Evolutionary conservation across 192 early-diverging fungal species (phyloP), one percentile per base, ranked within the genome.

Genomic region (Rhizophagus sp.): DNA sequence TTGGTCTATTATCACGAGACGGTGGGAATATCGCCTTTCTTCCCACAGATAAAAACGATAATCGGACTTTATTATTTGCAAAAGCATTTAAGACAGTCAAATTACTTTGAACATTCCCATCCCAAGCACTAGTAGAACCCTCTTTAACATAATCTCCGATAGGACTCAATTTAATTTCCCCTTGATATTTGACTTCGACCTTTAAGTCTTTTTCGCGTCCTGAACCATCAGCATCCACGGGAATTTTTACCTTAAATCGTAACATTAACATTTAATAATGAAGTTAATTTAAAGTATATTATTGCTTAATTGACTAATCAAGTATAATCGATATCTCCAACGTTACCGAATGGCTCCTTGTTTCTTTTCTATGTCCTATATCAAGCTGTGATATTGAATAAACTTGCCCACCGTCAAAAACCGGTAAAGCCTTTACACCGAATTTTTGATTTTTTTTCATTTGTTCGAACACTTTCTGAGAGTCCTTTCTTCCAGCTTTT

Each of bases 141-240:
- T 44, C 39, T 44, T 70, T 70, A 70, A 70, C n/a, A 44, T 70
- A 70, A 12, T 70, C 68, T 12, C 36, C 39, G 7, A 70, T 70
- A 1, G 19, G 19, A 12, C 7, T 44, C 2, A 70, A 33, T 12
- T 44, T 41, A 2, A 70, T 44, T 9, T 30, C 19, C 2, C 68
- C 34, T n/a, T 33, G 17, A 44, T 70, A 41, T 70, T 70, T 70
- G 0, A 70, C 8, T n/a, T 41, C 15, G 8, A 39, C 68, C 2
- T 8, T 70, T 36, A 44, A 70, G n/a, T 10, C 9, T 25, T 70
- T 70, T 24, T 33, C 34, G 11, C 68, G 68, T 9, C 68, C 68
- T 8, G 34, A 33, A 11, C 39, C 68, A n/a, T 44, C 68, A 44
- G 30, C 34, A 17, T 57, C 52, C 5, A 57, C 52, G 4, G 52